phyloP scores from a whole-genome alignment of 371 early-diverging fungal species.

The Apophysomyces sp. region DNA sequence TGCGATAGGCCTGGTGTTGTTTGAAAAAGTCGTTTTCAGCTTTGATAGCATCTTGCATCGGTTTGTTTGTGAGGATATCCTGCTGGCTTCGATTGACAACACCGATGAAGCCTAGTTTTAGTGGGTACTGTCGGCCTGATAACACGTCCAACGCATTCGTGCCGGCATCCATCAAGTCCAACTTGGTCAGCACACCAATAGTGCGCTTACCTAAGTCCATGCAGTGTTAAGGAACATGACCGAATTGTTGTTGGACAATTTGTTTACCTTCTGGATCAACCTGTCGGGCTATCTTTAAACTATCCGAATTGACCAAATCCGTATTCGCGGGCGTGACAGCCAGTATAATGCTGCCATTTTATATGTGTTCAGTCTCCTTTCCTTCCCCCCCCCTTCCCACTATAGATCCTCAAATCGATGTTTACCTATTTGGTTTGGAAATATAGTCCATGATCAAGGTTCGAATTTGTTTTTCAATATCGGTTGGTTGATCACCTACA shows the following conservation, averaged over 20 bases:
- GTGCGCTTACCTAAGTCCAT: conserved; percentile 66
- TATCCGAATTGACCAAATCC: conserved; percentile 94
- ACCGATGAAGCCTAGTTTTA: conserved; percentile 91
- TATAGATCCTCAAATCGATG: conserved; percentile 15
- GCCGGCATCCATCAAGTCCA: conserved; percentile 95
- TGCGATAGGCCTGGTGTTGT: conserved; percentile 79
- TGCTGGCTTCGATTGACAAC: conserved; percentile 91
- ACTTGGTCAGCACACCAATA: conserved; percentile 91
- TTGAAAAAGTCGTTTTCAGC: conserved; percentile 82
- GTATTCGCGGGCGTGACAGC: conserved; percentile 94
- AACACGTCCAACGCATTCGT: conserved; percentile 89
- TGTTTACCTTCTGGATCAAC: conserved; percentile 80
- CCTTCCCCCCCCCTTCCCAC: too few species aligned
- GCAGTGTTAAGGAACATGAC: neutral
- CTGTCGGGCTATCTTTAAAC: conserved; percentile 88
- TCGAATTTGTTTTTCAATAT: conserved; percentile 89
- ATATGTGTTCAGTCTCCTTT: too few species aligned
- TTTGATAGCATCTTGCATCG: conserved; percentile 74
- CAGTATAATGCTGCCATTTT: conserved; percentile 73
- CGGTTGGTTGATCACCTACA: conserved; percentile 83
- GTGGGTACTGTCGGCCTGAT: conserved; percentile 77
- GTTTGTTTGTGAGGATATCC: conserved; percentile 80
- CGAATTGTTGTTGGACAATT: neutral
- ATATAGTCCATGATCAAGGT: conserved; percentile 84
- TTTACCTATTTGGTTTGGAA: conserved; percentile 79